Evolutionary conservation across 2,329 filamentous ascomycete species (phyloP), one percentile per base, ranked within the genome.

Genomic region (Colletotrichum higginsianum): DNA sequence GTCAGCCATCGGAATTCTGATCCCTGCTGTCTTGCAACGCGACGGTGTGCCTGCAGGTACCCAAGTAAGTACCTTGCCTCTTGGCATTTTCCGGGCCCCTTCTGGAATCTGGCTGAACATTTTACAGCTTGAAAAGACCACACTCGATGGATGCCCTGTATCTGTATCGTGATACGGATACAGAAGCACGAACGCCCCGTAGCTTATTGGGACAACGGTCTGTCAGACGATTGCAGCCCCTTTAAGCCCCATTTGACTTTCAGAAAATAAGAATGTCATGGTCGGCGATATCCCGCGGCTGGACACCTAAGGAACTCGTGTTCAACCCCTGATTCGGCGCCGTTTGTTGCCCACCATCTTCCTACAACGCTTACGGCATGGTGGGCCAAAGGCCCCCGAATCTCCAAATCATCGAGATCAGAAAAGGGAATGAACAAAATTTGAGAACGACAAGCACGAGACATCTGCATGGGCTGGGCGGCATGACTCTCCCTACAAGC

Each of bases 401-500:
- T 72, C 55, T 71, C 66, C 42, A 66, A 52, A 16, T 63, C 61
- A 66, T 57, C 55, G 46, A 50, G 55, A 52, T 61, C 56, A 30
- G 50, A 66, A 71, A 18, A 50, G 18, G 42, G 65, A 50, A 38
- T 30, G 40, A 38, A 35, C 42, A 56, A n/a, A 53, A 15, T 49
- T 42, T 67, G 60, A 64, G 52, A 50, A 52, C 11, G 40, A 42
- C 18, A 40, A 52, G 50, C 49, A 62, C 61, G 42, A 71, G 60
- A 71, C 60, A 50, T 61, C 44, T 58, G 49, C 61, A 66, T 67
- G 67, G 60, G 60, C 42, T 67, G 67, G 66, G 60, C 42, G 21
- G 67, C 61, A 70, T 72, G 67, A 72, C 70, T 70, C 69, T 72
- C 60, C 66, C 55, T 71, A 50, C 42, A 71, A 44, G 70, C 42